Evolutionary conservation across 208 protist species (phyloP).

Genomic region (Leishmania gerbilli): DNA sequence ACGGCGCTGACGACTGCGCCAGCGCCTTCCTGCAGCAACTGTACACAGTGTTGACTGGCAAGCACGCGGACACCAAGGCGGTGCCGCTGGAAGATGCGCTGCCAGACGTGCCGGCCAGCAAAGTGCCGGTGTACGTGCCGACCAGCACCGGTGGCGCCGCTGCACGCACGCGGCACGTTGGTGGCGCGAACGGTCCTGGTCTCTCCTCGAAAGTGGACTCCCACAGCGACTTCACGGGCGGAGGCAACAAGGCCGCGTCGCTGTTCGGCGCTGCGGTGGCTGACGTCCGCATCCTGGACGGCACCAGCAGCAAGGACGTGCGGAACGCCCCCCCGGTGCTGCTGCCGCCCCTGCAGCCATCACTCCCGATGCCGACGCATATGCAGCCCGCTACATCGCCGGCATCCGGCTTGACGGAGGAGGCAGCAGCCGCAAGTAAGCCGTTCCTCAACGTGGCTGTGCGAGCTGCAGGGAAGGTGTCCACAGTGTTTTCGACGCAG

Average conservation of each 20-base stretch:
- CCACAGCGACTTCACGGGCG: neutral
- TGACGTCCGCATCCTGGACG: neutral
- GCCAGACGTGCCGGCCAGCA: conserved; percentile 20
- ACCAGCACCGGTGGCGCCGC: conserved; percentile 20
- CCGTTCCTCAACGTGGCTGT: conserved; percentile 24
- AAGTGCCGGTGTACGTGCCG: conserved; percentile 22
- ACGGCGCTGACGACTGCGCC: conserved; percentile 66
- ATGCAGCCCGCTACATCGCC: neutral
- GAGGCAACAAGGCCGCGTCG: neutral
- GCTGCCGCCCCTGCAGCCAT: conserved; percentile 1
- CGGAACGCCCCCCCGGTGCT: neutral
- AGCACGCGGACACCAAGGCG: conserved; percentile 19
- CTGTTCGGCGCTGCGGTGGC: neutral
- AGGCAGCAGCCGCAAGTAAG: neutral
- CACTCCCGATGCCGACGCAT: neutral
- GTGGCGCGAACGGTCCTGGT: neutral
- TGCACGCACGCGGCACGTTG: conserved; percentile 7
- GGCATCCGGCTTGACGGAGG: neutral
- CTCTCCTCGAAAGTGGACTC: neutral
- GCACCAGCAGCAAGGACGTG: neutral
- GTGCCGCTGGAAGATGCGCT: conserved; percentile 56
- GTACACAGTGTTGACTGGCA: conserved; percentile 81
- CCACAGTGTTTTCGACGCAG: conserved; percentile 18
- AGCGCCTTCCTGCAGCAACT: conserved; percentile 75
- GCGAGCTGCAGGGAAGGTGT: conserved; percentile 27